phyloP scores from a whole-genome alignment of 208 protist genomes.

The Crithidia bombi region DNA sequence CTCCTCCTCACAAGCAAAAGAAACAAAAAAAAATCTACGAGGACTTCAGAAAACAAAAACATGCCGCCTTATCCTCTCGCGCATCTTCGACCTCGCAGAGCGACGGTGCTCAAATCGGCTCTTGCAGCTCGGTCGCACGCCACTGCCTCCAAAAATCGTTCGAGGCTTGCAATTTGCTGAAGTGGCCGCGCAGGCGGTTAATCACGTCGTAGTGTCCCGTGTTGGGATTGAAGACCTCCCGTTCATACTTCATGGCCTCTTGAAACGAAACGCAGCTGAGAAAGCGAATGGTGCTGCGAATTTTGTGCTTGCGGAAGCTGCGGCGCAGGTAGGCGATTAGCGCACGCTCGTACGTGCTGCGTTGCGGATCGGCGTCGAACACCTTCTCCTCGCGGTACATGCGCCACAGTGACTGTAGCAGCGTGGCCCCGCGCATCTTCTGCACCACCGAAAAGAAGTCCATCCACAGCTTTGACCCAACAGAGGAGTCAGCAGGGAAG shows the following conservation, averaged over 20 bases:
- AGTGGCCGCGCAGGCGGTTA: constrained; percentile 66
- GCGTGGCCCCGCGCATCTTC: constrained; percentile 67
- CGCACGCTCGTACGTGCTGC: constrained; percentile 36
- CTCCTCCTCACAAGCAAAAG: background rate
- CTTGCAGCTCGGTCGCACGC: constrained; percentile 10
- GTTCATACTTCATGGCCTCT: constrained; percentile 61
- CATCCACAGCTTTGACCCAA: constrained; percentile 75
- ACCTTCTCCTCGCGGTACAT: constrained; percentile 66
- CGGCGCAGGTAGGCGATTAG: constrained; percentile 51
- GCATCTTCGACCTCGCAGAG: background rate
- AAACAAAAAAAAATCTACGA: background rate
- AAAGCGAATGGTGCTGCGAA: constrained; percentile 52
- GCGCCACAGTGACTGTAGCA: constrained; percentile 85
- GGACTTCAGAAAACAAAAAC: background rate
- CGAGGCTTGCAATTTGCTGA: constrained; percentile 36
- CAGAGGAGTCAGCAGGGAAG: constrained; percentile 75
- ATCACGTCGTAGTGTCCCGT: constrained; percentile 73
- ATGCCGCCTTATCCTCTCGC: background rate
- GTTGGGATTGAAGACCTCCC: constrained; percentile 60
- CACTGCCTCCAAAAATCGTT: constrained; percentile 28
- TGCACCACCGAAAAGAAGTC: constrained; percentile 81
- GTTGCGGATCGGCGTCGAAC: constrained; percentile 51
- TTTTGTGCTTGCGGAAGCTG: constrained; percentile 55
- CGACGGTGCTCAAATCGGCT: constrained; percentile 1
- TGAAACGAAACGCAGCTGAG: constrained; percentile 43